These are phyloP conservation scores for Lipomyces spencermartinsiae DNA, from an alignment of 805 yeast species.

Conservation along the genomic window DNA sequence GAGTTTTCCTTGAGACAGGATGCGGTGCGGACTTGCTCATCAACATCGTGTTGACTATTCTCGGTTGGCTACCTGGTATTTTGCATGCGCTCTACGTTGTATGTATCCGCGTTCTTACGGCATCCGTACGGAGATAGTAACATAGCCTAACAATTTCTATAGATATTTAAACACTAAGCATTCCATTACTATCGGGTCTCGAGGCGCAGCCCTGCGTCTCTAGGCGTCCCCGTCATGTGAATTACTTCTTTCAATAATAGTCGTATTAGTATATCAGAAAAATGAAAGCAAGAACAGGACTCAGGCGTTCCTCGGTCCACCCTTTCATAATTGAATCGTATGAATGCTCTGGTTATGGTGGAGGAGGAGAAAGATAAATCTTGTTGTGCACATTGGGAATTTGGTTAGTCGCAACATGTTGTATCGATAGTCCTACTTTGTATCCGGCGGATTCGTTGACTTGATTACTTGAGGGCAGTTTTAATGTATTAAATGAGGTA, in stretches of 20 bases:
- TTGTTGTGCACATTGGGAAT: too few species aligned
- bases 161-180: neutral
- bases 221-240: neutral
- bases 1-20: constrained; percentile 66
- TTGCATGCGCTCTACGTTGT: constrained; percentile 49
- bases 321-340: neutral
- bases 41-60: constrained; percentile 68
- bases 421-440: too few species aligned
- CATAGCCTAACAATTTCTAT: neutral
- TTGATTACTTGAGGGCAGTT: too few species aligned
- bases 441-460: too few species aligned
- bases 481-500: too few species aligned
- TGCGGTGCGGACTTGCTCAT: constrained; percentile 57
- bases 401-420: too few species aligned
- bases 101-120: neutral
- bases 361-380: too few species aligned
- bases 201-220: neutral
- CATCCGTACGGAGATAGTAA: neutral
- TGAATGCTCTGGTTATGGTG: neutral
- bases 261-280: neutral
- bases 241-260: neutral
- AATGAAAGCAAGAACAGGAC: neutral
- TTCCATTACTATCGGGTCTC: neutral
- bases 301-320: neutral
- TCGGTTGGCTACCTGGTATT: constrained; percentile 76